Evolutionary conservation across 805 yeast genomes (phyloP).

Genomic region (Millerozyma miso): DNA sequence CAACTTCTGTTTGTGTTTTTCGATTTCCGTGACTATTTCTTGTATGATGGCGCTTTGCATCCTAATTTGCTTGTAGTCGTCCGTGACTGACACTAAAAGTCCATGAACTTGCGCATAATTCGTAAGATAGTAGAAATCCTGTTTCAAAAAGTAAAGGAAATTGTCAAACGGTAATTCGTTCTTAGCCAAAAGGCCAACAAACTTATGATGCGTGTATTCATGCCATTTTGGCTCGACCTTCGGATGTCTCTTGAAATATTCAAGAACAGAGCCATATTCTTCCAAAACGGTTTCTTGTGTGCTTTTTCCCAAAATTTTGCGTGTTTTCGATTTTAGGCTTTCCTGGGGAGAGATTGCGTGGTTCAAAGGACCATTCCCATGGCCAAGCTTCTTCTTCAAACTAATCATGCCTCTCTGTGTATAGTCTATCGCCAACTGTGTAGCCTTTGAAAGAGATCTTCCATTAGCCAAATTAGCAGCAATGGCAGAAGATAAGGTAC

Average conservation of each 20-base stretch:
- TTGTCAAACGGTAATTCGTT: constrained; percentile 45
- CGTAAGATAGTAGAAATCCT: constrained; percentile 68
- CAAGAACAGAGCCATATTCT: constrained; percentile 24
- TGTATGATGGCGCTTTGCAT: constrained; percentile 48
- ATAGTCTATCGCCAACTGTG: constrained; percentile 56
- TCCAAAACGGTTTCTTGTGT: constrained; percentile 1
- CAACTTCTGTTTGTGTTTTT: constrained; percentile 51
- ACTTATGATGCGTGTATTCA: constrained; percentile 56
- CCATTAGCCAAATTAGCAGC: constrained; percentile 70
- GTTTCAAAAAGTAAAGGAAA: constrained; percentile 53
- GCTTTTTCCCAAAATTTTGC: constrained; percentile 6
- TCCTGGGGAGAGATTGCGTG: constrained; percentile 45
- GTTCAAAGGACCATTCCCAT: constrained; percentile 72
- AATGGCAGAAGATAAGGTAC: constrained; percentile 79
- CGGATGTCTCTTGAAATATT: constrained; percentile 55
- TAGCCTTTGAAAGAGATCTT: constrained; percentile 40
- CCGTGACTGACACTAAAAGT: constrained; percentile 60
- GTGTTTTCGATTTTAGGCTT: constrained; percentile 1
- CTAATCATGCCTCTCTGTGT: constrained; percentile 59
- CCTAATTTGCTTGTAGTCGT: constrained; percentile 46
- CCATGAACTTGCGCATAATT: constrained; percentile 66
- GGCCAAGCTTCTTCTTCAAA: constrained; percentile 42
- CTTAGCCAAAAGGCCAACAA: constrained; percentile 50
- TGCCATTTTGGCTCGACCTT: constrained; percentile 53
- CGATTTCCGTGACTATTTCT: constrained; percentile 52